Conservation (phyloP, 2,329 filamentous ascomycete species). For the Talaromyces sp. region DNA sequence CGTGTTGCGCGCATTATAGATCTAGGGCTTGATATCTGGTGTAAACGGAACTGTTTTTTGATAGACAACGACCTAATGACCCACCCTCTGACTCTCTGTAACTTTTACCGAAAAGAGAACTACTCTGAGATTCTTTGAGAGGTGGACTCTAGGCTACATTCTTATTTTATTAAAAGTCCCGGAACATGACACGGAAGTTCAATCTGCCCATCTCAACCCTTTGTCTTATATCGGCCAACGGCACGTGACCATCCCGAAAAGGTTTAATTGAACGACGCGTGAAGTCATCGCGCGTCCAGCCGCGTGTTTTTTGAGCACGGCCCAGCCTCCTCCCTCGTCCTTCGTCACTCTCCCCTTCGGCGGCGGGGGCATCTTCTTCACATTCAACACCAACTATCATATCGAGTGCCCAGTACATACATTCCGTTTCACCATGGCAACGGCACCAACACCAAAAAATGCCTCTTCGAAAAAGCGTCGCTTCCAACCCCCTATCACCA, state of each 20-base stretch:
- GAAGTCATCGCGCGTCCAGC: conserved; percentile 23
- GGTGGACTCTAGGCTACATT: too few species aligned
- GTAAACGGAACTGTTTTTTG: too few species aligned
- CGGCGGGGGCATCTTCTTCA: background rate
- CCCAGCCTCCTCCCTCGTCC: conserved; percentile 7
- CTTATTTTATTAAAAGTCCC: too few species aligned
- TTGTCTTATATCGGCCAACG: background rate
- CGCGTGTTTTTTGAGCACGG: conserved; percentile 22
- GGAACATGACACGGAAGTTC: too few species aligned
- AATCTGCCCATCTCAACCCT: too few species aligned
- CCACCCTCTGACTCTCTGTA: too few species aligned
- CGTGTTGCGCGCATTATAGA: background rate
- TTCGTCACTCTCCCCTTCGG: background rate
- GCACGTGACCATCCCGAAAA: conserved; percentile 19
- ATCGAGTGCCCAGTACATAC: background rate
- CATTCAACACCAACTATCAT: background rate
- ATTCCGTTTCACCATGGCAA: background rate
- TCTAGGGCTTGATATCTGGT: background rate
- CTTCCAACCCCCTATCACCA: conserved; percentile 45
- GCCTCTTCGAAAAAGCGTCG: conserved; percentile 41
- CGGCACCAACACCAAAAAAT: conserved; percentile 7
- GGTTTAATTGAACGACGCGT: conserved; percentile 26
- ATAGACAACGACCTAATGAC: too few species aligned
- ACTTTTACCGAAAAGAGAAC: too few species aligned
- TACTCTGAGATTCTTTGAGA: too few species aligned